Percentiles rank a stretch among this genome's conserved stretches.
These are phyloP conservation scores for Talaromyces proteolyticus DNA, from an alignment of 495 filamentous ascomycete genomes.

Conservation along the genomic window DNA sequence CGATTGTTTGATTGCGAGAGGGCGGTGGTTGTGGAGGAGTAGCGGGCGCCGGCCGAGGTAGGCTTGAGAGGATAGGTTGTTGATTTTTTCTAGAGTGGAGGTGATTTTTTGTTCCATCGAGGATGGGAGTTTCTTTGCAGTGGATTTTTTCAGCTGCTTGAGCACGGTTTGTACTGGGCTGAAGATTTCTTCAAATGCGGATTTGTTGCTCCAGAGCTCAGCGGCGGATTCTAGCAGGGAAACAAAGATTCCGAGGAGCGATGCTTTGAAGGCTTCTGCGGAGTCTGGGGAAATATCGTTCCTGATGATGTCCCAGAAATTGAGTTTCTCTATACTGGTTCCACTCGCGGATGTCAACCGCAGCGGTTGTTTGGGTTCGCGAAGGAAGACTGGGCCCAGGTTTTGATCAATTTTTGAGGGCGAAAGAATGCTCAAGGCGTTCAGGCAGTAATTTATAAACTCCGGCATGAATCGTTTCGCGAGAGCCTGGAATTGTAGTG, in stretches of 20 bases:
- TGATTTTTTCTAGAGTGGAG: constrained; percentile 34
- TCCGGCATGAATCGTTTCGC: constrained; percentile 88
- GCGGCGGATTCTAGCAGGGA: constrained; percentile 53
- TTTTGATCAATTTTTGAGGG: constrained; percentile 39
- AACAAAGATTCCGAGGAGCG: constrained; percentile 51
- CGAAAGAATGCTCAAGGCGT: constrained; percentile 64
- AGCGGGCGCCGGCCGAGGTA: constrained; percentile 65
- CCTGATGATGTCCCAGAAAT: constrained; percentile 49
- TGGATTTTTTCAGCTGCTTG: constrained; percentile 32
- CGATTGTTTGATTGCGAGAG: constrained; percentile 78
- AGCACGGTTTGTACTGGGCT: constrained; percentile 51
- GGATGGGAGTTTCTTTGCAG: constrained; percentile 25
- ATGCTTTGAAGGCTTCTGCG: constrained; percentile 47
- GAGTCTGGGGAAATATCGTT: constrained; percentile 15
- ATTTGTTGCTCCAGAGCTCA: constrained; percentile 56
- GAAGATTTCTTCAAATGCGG: constrained; percentile 73
- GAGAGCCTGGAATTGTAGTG: constrained; percentile 70
- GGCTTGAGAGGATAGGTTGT: constrained; percentile 45
- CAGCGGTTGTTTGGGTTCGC: constrained; percentile 48
- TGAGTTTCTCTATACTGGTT: constrained; percentile 25
- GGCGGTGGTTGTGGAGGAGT: constrained; percentile 82
- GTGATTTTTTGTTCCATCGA: no score
- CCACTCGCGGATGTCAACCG: constrained; percentile 35
- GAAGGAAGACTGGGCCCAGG: constrained; percentile 55
- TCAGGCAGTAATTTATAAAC: constrained; percentile 71